Evolutionary conservation across 441 rosid species (phyloP), one percentile per base, ranked within the genome.

Genomic region (Syzygium syzygioides): DNA sequence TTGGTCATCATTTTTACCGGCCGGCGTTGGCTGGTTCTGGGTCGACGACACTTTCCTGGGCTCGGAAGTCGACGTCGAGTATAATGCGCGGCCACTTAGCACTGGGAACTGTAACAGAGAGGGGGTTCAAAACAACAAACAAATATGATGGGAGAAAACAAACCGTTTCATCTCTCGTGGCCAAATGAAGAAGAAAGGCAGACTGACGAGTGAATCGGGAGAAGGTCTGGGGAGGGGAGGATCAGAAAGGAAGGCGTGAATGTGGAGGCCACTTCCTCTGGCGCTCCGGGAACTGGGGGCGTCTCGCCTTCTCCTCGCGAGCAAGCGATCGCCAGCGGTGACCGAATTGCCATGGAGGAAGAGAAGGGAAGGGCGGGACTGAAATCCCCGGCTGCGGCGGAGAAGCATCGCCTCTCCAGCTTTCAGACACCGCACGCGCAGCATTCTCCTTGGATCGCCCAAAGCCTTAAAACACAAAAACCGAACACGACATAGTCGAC

Each of bases 21-120:
- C 83, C 34, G 87, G 32, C 15, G 20, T 52, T 88, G 94, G 66
- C 71, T n/a, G 86, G 52, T 76, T 41, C 55, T 32, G 89, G 41
- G 45, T 56, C 41, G 89, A 25, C 28, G 89, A 25, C 50, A 48
- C 26, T 80, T 87, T 80, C 45, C 71, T 79, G 41, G 32, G 25
- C 30, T 14, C 30, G 64, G 89, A 18, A 11, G 89, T 26, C 7
- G 96, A 91, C 26, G 95, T 94, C 23, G 97, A 93, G 92, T 93
- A 94, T 62, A 90, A 55, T 17, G 92, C 56, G 88, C 93, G 93
- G 48, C 93, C 94, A 86, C 90, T 91, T 30, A 91, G 88, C 87
- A 91, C 88, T 34, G 95, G 86, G 14, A 23, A 87, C 55, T 86
- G 57, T 52, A 6, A 62, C 56, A 59, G 71, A 34, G 19, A 59